Percentiles rank a stretch among this genome's conserved stretches.
Evolutionary conservation across 805 yeast genomes (phyloP).

Genomic region (Cyberlindnera maritima): DNA sequence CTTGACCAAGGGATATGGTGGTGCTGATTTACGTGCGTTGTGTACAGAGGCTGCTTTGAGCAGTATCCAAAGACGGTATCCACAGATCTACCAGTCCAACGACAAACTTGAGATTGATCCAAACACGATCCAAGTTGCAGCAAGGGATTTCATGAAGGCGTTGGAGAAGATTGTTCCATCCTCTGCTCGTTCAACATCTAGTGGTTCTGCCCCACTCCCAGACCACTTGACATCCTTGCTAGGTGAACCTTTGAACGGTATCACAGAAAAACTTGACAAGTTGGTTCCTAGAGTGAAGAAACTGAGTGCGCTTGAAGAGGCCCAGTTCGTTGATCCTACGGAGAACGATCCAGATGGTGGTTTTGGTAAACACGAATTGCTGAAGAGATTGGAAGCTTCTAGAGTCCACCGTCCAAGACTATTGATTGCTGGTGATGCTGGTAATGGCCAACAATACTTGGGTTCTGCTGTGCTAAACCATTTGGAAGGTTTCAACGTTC

Average conservation of each 20-base stretch:
- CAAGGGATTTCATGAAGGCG: constrained; percentile 84
- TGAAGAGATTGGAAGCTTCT: constrained; percentile 47
- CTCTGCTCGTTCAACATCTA: constrained; percentile 79
- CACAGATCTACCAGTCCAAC: constrained; percentile 80
- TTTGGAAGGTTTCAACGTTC: constrained; percentile 88
- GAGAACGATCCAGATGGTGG: constrained; percentile 60
- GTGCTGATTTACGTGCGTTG: constrained; percentile 92
- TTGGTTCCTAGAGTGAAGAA: constrained; percentile 61
- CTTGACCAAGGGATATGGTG: constrained; percentile 94
- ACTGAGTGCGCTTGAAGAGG: constrained; percentile 62
- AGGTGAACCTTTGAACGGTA: constrained; percentile 42
- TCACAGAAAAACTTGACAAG: constrained; percentile 47
- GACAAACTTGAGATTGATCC: constrained; percentile 78
- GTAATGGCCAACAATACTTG: constrained; percentile 85
- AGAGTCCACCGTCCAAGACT: constrained; percentile 82
- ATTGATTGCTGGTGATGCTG: constrained; percentile 66
- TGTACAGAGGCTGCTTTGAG: constrained; percentile 95
- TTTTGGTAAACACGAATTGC: constrained; percentile 63
- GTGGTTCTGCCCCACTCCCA: constrained; percentile 77
- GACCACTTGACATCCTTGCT: constrained; percentile 65
- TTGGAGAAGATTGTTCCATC: constrained; percentile 88
- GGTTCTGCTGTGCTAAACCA: constrained; percentile 78
- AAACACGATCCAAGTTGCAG: constrained; percentile 62
- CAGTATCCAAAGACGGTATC: constrained; percentile 87
- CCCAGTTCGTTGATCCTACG: constrained; percentile 58